A percentile compares a stretch with the other conserved stretches of the same genome.
Evolutionary conservation across 495 filamentous ascomycete genomes (phyloP).

Genomic region (Cairneyella variabilis): DNA sequence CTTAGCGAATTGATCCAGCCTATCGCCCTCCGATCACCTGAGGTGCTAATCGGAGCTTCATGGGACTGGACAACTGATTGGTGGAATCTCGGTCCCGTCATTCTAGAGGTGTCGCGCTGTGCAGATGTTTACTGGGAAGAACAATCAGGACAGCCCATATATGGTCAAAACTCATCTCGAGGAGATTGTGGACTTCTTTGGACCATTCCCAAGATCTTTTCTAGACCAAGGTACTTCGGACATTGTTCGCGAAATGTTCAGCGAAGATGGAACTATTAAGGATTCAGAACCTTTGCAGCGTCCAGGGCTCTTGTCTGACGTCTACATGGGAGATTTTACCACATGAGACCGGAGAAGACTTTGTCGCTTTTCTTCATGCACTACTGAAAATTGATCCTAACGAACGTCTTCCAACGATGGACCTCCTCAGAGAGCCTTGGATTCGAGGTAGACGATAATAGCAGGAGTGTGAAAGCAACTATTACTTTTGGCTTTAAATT

Average conservation of each 20-base stretch:
- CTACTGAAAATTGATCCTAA: conserved; percentile 14
- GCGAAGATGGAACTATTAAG: conserved; percentile 9
- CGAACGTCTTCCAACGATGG: conserved; percentile 3
- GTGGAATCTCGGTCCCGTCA: conserved; percentile 26
- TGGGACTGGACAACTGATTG: conserved; percentile 26
- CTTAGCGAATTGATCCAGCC: conserved; percentile 30
- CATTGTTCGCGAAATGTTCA: conserved; percentile 13
- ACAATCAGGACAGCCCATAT: conserved; percentile 17
- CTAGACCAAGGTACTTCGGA: conserved; percentile 23
- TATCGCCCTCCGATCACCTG: conserved; percentile 27
- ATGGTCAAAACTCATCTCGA: conserved; percentile 20
- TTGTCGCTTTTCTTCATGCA: conserved; percentile 2
- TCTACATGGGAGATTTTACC: not conserved
- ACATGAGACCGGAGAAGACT: conserved; percentile 1
- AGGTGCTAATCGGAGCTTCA: conserved; percentile 29
- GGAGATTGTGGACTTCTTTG: conserved; percentile 27
- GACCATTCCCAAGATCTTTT: conserved; percentile 23
- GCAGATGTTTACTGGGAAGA: conserved; percentile 10
- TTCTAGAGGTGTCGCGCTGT: conserved; percentile 17
- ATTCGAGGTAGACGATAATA: not conserved
- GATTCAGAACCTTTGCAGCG: not conserved
- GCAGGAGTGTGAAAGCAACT: not conserved
- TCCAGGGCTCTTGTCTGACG: not conserved
- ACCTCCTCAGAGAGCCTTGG: conserved; percentile 1
- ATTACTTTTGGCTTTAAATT: not conserved